Evolutionary conservation across 2,329 filamentous ascomycete genomes (phyloP), one percentile per base, ranked within the genome.

Genomic region (Hypomyces perniciosus): DNA sequence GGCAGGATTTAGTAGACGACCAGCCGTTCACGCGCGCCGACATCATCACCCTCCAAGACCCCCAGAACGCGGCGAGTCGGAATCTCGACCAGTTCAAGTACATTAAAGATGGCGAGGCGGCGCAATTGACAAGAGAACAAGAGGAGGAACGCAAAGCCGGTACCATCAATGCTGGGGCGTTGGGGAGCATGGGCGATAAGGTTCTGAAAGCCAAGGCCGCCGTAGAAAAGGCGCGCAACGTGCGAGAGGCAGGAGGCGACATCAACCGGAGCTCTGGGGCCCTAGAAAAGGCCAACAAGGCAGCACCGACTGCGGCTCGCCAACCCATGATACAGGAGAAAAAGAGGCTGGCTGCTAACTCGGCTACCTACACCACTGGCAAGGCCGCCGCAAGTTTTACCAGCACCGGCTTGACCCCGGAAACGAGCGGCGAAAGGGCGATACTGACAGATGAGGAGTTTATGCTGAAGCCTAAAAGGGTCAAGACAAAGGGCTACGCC

Each of bases 11-110:
- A 40, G 79, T 97, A 7, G 89, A 87, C 62, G 92, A 99, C 60
- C 79, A 84, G 55, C 86, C 90, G 53, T 99, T 99, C 62, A 81
- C 81, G 30, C 81, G 93, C 55, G 88, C 88, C 60, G 93, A 99
- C 68, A 92, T 99, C 54, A 95, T 99, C 63, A 96, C 90, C 0
- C 74, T 99, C 8, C 95, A 99, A 66, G 93, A 99, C 65, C 93
- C 93, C 8, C 91, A 96, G 65, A 96, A 96, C 66, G 76, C 93
- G 20, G 84, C 86, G 50, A 83, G 84, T 50, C 76, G 92, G 58
- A 88, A 97, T 66, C 76, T 96, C 55, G 90, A 85, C 68, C 82
- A 85, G 42, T 99, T 96, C 76, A 91, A 93, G 65, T 91, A 90
- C 61, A 70, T 99, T 49, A 83, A 90, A 61, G 90, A 97, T 26